Evolutionary conservation across 345 rosid genomes (phyloP).

Genomic region (Nasturtium officinale): DNA sequence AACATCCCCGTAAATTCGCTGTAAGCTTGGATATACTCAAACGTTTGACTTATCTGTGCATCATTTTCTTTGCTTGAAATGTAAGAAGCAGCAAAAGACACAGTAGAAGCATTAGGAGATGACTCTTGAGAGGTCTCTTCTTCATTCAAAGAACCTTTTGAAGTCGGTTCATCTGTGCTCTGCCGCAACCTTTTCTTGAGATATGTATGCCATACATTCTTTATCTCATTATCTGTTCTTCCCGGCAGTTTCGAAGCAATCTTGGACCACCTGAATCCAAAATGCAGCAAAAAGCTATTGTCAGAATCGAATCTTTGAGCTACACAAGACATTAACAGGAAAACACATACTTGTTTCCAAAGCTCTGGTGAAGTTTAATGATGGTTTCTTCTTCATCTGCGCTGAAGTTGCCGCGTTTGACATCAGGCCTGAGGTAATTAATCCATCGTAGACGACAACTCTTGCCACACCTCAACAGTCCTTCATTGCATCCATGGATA

Average conservation of each 20-base stretch:
- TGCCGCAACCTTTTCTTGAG: slow-evolving; percentile 49
- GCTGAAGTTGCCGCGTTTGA: slow-evolving; percentile 45
- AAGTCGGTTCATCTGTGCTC: slow-evolving; percentile 29
- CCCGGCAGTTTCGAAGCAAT: slow-evolving; percentile 55
- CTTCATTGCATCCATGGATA: slow-evolving; percentile 37
- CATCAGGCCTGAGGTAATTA: slow-evolving; percentile 46
- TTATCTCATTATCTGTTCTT: slow-evolving; percentile 55
- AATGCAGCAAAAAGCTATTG: background rate
- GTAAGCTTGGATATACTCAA: slow-evolving; percentile 19
- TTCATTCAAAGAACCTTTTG: slow-evolving; percentile 31
- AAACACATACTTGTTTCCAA: slow-evolving; percentile 38
- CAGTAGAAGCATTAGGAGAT: slow-evolving; percentile 44
- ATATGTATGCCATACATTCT: slow-evolving; percentile 61
- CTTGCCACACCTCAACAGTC: slow-evolving; percentile 47
- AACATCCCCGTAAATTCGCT: slow-evolving; percentile 24
- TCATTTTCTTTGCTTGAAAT: slow-evolving; percentile 32
- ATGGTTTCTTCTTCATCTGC: slow-evolving; percentile 46
- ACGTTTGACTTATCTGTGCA: slow-evolving; percentile 9
- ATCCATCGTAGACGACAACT: slow-evolving; percentile 47
- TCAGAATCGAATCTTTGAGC: slow-evolving; percentile 20
- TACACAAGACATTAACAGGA: slow-evolving; percentile 9
- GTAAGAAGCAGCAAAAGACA: slow-evolving; percentile 49
- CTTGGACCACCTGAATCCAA: slow-evolving; percentile 53
- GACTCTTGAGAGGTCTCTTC: slow-evolving; percentile 44
- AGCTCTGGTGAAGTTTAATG: slow-evolving; percentile 42